A percentile compares a stretch with the other conserved stretches of the same genome.
Evolutionary conservation across 106 monocot species (phyloP).

Genomic region (Dioscorea dumetorum): DNA sequence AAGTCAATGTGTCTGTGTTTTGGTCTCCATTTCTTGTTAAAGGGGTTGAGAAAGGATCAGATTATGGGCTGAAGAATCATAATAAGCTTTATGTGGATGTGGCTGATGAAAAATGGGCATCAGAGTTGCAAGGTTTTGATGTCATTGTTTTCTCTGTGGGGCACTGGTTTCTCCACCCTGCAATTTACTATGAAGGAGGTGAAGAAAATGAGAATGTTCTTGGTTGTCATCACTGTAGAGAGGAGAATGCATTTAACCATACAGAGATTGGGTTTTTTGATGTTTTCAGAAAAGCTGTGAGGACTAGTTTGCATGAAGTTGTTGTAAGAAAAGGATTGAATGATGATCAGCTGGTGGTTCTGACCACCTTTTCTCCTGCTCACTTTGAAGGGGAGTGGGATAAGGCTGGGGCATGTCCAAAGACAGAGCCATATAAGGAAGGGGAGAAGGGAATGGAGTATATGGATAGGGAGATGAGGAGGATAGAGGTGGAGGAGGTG

Average conservation of each 20-base stretch:
- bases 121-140: slow-evolving; percentile 34
- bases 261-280: slow-evolving; percentile 81
- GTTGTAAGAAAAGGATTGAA: not conserved
- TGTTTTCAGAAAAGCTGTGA: slow-evolving; percentile 49
- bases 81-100: slow-evolving; percentile 59
- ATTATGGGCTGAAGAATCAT: slow-evolving; percentile 34
- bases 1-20: slow-evolving; percentile 71
- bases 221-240: slow-evolving; percentile 78
- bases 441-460: slow-evolving; percentile 66
- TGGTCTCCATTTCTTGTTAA: slow-evolving; percentile 94
- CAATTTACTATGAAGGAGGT: slow-evolving; percentile 39
- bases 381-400: slow-evolving; percentile 98
- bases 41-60: slow-evolving; percentile 49
- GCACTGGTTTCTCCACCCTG: slow-evolving; percentile 85
- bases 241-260: slow-evolving; percentile 30
- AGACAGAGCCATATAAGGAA: slow-evolving; percentile 56
- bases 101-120: slow-evolving; percentile 61
- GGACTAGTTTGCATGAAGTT: slow-evolving; percentile 24
- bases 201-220: slow-evolving; percentile 15
- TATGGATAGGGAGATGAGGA: slow-evolving; percentile 60
- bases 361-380: slow-evolving; percentile 87
- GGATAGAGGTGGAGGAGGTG: slow-evolving; percentile 47
- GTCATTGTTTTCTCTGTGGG: slow-evolving; percentile 58
- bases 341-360: slow-evolving; percentile 26
- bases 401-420: slow-evolving; percentile 59